Conservation (phyloP, 2,329 filamentous ascomycete genomes). For the Ophiostoma angusticollis region DNA sequence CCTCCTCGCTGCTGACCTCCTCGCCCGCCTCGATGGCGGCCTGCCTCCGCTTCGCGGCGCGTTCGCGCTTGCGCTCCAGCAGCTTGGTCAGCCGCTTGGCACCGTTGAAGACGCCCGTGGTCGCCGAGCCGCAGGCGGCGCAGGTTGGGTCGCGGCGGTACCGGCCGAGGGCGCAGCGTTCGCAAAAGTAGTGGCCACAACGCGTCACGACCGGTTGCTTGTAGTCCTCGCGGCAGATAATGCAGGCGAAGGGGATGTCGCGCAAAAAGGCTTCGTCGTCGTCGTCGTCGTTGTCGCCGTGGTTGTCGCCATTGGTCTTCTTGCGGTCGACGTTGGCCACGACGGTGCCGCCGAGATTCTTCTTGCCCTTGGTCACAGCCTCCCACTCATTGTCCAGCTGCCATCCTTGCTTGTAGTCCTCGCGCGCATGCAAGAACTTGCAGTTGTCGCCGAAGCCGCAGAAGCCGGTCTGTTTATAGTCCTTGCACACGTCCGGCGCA, state of each 20-base stretch:
- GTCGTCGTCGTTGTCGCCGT: constrained; percentile 33
- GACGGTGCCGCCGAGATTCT: constrained; percentile 45
- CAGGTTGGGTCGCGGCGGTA: constrained; percentile 82
- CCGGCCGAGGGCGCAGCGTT: constrained; percentile 71
- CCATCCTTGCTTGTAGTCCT: constrained; percentile 85
- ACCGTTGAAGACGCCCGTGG: constrained; percentile 73
- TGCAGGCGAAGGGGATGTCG: constrained; percentile 78
- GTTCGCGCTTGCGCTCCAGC: constrained; percentile 57
- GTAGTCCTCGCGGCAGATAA: constrained; percentile 73
- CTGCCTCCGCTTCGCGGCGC: constrained; percentile 44
- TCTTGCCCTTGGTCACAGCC: constrained; percentile 59
- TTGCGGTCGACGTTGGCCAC: constrained; percentile 46
- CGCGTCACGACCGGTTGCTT: constrained; percentile 72
- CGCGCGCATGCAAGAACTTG: constrained; percentile 65
- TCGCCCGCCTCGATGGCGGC: constrained; percentile 39
- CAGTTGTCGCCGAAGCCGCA: constrained; percentile 60
- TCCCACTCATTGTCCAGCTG: constrained; percentile 94
- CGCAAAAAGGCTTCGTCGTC: constrained; percentile 61
- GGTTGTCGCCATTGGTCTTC: constrained; percentile 11
- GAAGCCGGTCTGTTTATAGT: constrained; percentile 45
- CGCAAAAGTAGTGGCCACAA: constrained; percentile 94
- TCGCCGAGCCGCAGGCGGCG: constrained; percentile 72
- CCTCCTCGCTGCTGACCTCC: constrained; percentile 31
- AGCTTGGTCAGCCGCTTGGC: constrained; percentile 74
- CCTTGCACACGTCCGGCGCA: constrained; percentile 87